Evolutionary conservation across 495 filamentous ascomycete genomes (phyloP).

Genomic region (Jackrogersella minutella): DNA sequence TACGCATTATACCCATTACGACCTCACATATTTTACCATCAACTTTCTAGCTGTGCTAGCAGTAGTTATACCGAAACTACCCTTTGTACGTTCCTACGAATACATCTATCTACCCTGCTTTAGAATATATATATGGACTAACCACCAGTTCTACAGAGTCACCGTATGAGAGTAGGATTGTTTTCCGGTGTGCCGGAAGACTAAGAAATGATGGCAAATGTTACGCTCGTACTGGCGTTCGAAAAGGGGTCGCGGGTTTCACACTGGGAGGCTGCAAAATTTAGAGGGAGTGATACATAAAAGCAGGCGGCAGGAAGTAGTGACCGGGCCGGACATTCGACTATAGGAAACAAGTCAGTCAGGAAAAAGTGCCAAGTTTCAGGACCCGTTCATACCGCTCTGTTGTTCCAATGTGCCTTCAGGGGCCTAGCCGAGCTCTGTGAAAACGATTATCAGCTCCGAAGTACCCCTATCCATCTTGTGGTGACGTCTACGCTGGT

Average conservation of each 20-base stretch:
- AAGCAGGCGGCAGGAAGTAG: slow-evolving; percentile 7
- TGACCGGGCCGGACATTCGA: slow-evolving; percentile 15
- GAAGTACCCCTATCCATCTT: not conserved
- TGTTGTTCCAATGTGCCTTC: slow-evolving; percentile 4
- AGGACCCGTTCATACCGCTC: slow-evolving; percentile 9
- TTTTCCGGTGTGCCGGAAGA: slow-evolving; percentile 70
- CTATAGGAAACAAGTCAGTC: slow-evolving; percentile 32
- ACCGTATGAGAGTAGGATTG: slow-evolving; percentile 73
- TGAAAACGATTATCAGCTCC: slow-evolving; percentile 1
- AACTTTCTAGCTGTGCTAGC: slow-evolving; percentile 91
- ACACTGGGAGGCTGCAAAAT: slow-evolving; percentile 16
- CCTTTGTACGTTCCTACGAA: slow-evolving; percentile 71
- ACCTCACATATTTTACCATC: slow-evolving; percentile 93
- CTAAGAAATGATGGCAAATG: slow-evolving; percentile 34
- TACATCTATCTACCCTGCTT: not conserved
- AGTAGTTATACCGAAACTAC: slow-evolving; percentile 95
- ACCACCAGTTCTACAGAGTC: slow-evolving; percentile 59
- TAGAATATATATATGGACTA: slow-evolving; percentile 19
- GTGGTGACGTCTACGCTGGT: not conserved
- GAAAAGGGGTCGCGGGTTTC: slow-evolving; percentile 17
- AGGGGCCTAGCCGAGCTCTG: not conserved
- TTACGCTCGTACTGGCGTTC: slow-evolving; percentile 17
- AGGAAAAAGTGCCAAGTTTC: slow-evolving; percentile 25
- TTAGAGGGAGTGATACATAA: slow-evolving; percentile 16
- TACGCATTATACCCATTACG: slow-evolving; percentile 99